Conservation (phyloP, 2,329 filamentous ascomycete species). For the Sporothrix pallida region DNA sequence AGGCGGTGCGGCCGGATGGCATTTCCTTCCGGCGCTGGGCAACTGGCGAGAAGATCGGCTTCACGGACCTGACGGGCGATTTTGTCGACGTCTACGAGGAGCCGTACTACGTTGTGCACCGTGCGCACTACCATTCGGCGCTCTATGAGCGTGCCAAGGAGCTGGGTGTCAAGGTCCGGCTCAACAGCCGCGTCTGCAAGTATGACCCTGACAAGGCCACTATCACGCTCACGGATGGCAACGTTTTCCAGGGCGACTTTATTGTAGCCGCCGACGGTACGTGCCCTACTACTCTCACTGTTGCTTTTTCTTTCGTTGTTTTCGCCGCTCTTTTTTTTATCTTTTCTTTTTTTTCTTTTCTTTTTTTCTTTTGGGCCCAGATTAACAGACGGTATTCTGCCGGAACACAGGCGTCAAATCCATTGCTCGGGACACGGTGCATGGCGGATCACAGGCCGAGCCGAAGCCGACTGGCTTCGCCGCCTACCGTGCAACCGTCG, state of each 20-base stretch:
- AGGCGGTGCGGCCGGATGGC: constrained; percentile 43
- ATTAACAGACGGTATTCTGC: too few relatives aligned
- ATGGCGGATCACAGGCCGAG: constrained; percentile 32
- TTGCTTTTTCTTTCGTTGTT: too few relatives aligned
- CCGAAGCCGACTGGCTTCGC: constrained; percentile 47
- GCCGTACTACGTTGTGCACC: constrained; percentile 45
- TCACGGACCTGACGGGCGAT: constrained; percentile 44
- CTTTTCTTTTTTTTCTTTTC: too few relatives aligned
- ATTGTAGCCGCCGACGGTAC: constrained; percentile 43
- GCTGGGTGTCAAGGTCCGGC: constrained; percentile 40
- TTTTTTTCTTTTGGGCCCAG: too few relatives aligned
- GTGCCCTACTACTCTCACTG: neutral
- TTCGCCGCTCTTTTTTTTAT: too few relatives aligned
- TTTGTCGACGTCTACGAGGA: constrained; percentile 43
- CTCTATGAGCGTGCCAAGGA: constrained; percentile 41
- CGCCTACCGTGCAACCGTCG: constrained; percentile 51
- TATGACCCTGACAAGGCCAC: constrained; percentile 37
- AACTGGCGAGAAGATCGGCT: constrained; percentile 44
- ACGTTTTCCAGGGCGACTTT: constrained; percentile 42
- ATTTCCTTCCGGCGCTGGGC: constrained; percentile 48
- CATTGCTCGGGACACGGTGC: constrained; percentile 39
- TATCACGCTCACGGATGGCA: constrained; percentile 17
- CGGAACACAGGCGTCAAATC: constrained; percentile 45
- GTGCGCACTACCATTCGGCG: constrained; percentile 45
- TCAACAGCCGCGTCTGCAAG: constrained; percentile 38